Percentiles rank a stretch among this genome's conserved stretches.
Evolutionary conservation across 345 rosid species (phyloP).

Genomic region (Populus alba): DNA sequence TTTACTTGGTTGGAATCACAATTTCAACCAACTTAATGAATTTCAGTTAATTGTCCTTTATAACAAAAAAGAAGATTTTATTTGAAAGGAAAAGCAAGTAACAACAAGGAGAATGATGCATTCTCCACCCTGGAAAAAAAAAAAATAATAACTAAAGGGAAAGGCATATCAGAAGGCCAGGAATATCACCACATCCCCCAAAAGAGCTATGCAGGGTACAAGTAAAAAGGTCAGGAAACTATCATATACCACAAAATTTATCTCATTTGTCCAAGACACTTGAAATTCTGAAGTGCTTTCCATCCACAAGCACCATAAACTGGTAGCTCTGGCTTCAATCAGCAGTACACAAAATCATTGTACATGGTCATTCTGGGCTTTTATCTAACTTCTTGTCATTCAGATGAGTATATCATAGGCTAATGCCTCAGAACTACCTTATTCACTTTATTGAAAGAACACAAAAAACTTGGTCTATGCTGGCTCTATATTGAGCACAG

Average conservation of each 20-base stretch:
- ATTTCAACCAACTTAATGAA: background rate
- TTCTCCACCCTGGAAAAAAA: background rate
- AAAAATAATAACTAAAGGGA: background rate
- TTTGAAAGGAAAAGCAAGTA: background rate
- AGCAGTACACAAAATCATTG: background rate
- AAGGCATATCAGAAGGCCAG: background rate
- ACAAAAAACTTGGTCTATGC: background rate
- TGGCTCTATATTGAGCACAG: background rate
- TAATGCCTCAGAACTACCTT: no score
- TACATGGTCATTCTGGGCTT: background rate
- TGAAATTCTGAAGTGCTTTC: background rate
- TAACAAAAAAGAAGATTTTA: background rate
- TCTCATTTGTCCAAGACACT: background rate
- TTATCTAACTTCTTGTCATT: background rate
- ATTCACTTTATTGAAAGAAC: no score
- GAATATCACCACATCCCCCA: background rate
- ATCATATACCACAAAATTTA: background rate
- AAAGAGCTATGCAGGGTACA: background rate
- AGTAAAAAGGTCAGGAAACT: background rate
- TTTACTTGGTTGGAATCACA: background rate
- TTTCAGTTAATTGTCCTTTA: background rate
- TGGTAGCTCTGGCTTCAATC: background rate
- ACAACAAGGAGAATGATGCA: background rate
- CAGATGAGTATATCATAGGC: background rate
- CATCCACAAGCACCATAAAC: background rate